These are phyloP conservation scores for Serendipita indica DNA, from an alignment of 768 basidiomycete species.

Conservation along the genomic window DNA sequence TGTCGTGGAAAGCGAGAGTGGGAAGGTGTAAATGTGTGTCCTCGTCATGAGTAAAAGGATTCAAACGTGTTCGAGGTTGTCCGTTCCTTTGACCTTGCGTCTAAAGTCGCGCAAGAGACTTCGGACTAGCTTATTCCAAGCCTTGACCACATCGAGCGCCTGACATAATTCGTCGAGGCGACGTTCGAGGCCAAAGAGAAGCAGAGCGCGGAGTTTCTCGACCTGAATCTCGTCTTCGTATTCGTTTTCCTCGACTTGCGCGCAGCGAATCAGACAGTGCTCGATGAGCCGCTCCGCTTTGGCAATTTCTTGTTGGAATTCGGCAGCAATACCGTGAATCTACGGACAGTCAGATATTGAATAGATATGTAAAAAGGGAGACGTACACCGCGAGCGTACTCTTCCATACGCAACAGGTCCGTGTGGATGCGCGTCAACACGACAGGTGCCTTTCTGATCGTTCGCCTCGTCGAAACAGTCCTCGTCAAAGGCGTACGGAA, in stretches of 20 bases:
- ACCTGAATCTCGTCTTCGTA: slow-evolving; percentile 1
- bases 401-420: slow-evolving; percentile 2
- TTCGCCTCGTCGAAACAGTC: not conserved
- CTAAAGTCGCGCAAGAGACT: slow-evolving; percentile 3
- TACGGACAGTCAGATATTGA: not conserved
- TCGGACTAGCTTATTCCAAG: not conserved
- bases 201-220: not conserved
- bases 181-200: not conserved
- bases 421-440: not conserved
- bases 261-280: slow-evolving; percentile 5
- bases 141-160: slow-evolving; percentile 1
- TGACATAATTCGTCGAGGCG: not conserved
- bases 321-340: not conserved
- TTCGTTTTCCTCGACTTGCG: not conserved
- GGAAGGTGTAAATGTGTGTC: too few species aligned
- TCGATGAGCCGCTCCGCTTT: slow-evolving; percentile 1
- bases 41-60: too few species aligned
- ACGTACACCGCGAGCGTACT: slow-evolving; percentile 6
- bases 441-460: slow-evolving; percentile 1
- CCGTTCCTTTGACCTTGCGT: not conserved
- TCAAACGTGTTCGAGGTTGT: too few species aligned
- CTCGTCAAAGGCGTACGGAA: not conserved
- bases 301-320: not conserved
- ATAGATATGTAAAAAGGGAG: not conserved
- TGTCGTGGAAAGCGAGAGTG: too few species aligned